Conservation (phyloP, 495 filamentous ascomycete species). For the Penicillium subrubescens region DNA sequence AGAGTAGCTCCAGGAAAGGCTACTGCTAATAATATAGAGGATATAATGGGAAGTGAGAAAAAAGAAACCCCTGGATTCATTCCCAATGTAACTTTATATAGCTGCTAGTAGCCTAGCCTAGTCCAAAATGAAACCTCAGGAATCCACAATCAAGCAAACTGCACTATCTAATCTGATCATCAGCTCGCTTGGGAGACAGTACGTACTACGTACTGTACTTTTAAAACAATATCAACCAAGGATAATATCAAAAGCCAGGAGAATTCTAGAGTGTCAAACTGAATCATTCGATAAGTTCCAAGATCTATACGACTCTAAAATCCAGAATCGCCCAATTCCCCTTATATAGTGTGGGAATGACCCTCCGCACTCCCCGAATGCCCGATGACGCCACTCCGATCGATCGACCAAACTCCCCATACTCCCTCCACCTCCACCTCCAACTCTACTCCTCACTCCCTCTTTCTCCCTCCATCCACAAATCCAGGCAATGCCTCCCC, state of each 20-base stretch:
- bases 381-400: slow-evolving; percentile 25
- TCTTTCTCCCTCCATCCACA: background rate
- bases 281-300: background rate
- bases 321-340: background rate
- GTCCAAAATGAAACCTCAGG: background rate
- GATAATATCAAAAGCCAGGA: background rate
- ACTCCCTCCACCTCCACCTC: slow-evolving; percentile 10
- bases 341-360: background rate
- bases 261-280: background rate
- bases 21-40: no score
- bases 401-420: slow-evolving; percentile 17
- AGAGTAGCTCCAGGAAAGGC: no score
- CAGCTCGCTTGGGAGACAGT: background rate
- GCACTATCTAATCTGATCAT: slow-evolving; percentile 38
- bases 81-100: background rate
- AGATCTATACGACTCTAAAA: background rate
- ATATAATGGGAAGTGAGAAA: background rate
- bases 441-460: slow-evolving; percentile 5
- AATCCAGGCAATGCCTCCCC: slow-evolving; percentile 22
- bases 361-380: background rate
- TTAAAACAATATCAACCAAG: no score
- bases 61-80: background rate
- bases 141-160: background rate
- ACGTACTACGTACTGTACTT: background rate
- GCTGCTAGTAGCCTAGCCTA: background rate